These are phyloP conservation scores for Patellifolia procumbens DNA, from an alignment of 179 eudicot species.

Conservation along the genomic window DNA sequence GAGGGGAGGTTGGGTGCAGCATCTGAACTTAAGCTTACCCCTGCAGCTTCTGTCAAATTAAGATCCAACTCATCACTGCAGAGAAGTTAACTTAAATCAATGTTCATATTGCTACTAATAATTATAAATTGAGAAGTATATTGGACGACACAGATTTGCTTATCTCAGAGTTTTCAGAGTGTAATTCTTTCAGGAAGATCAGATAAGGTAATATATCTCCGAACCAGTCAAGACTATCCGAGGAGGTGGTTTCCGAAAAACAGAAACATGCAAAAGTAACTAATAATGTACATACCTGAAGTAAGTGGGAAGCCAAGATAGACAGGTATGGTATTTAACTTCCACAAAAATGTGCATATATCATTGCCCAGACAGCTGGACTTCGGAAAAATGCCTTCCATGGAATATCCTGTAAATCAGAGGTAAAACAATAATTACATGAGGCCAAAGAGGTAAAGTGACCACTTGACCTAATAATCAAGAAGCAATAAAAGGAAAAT, in stretches of 20 bases:
- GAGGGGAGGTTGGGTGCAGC: background rate
- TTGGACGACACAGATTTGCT: background rate
- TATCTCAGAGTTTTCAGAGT: background rate
- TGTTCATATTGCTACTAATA: slow-evolving; percentile 9
- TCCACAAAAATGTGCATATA: slow-evolving; percentile 97
- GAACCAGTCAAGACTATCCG: background rate
- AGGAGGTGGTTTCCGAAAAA: background rate
- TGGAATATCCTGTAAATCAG: slow-evolving; percentile 66
- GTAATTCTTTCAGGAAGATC: background rate
- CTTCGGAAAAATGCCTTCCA: slow-evolving; percentile 88
- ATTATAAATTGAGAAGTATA: background rate
- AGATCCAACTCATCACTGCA: slow-evolving; percentile 88
- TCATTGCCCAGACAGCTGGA: slow-evolving; percentile 99
- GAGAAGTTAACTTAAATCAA: slow-evolving; percentile 28
- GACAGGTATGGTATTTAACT: slow-evolving; percentile 94
- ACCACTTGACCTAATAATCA: background rate
- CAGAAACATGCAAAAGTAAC: background rate
- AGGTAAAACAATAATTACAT: background rate
- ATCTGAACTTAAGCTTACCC: slow-evolving; percentile 53
- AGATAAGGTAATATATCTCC: background rate
- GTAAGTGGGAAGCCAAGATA: slow-evolving; percentile 97
- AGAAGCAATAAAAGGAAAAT: background rate
- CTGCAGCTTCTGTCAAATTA: slow-evolving; percentile 93
- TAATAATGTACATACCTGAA: slow-evolving; percentile 58
- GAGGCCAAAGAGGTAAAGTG: background rate